Evolutionary conservation across 306 rosid genomes (phyloP).

Genomic region (Trifolium fragiferum): DNA sequence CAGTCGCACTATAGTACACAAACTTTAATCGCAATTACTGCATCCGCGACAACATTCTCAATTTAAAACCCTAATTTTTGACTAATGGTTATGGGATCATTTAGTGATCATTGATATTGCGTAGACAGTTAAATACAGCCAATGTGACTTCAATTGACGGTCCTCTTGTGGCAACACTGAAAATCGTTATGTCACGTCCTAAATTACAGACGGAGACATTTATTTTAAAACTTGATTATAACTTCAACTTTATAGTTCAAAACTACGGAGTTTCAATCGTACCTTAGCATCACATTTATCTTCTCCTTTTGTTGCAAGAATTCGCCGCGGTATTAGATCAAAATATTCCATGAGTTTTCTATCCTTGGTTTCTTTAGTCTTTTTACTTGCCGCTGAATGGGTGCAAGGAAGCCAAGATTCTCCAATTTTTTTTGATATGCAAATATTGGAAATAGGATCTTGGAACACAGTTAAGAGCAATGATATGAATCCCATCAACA

Average conservation of each 20-base stretch:
- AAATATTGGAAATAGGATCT: constrained; percentile 42
- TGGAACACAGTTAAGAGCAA: constrained; percentile 46
- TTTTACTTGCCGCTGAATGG: background rate
- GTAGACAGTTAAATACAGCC: background rate
- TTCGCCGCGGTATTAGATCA: constrained; percentile 32
- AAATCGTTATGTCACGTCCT: background rate
- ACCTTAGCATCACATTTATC: constrained; percentile 44
- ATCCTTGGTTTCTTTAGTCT: background rate
- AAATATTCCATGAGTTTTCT: constrained; percentile 42
- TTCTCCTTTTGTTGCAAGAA: constrained; percentile 50
- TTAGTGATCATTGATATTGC: background rate
- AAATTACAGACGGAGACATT: background rate
- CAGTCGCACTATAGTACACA: no score
- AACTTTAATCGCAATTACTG: background rate
- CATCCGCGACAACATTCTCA: background rate
- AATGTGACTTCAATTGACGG: background rate
- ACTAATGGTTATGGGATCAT: no score
- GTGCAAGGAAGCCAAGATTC: constrained; percentile 48
- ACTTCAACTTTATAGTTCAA: background rate
- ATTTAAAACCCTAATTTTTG: background rate
- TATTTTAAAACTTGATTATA: background rate
- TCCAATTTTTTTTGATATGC: constrained; percentile 33
- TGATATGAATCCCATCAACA: constrained; percentile 47
- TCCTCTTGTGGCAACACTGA: background rate
- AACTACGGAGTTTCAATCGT: background rate